These are phyloP conservation scores for Aspergillus sclerotialis DNA, from an alignment of 2,329 filamentous ascomycete genomes.

Conservation along the genomic window DNA sequence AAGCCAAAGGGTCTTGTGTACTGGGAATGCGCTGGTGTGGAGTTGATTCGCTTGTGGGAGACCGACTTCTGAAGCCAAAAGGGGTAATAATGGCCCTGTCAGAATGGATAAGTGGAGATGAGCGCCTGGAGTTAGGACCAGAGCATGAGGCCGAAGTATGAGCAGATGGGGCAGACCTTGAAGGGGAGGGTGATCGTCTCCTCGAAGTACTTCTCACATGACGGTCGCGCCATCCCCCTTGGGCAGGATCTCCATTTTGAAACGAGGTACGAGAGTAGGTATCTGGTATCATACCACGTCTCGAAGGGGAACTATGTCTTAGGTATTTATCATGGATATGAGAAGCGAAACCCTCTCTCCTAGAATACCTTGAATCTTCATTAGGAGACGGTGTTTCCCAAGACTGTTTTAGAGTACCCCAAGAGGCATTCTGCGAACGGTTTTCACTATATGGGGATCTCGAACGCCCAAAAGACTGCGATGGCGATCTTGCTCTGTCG, in stretches of 20 bases:
- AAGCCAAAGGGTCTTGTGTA: conserved; percentile 7
- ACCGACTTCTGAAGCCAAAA: conserved; percentile 23
- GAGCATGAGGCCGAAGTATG: conserved; percentile 50
- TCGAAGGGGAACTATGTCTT: conserved; percentile 40
- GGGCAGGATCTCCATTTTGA: conserved; percentile 49
- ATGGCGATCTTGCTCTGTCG: conserved; percentile 32
- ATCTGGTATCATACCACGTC: conserved; percentile 22
- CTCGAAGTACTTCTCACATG: conserved; percentile 44
- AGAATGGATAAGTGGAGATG: conserved; percentile 53
- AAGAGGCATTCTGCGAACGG: conserved; percentile 22
- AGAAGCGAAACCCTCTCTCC: conserved; percentile 26
- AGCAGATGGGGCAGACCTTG: conserved; percentile 33
- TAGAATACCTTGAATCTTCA: conserved; percentile 24
- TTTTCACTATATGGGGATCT: conserved; percentile 31
- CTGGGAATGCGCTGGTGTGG: conserved; percentile 16
- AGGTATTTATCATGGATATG: conserved; percentile 21
- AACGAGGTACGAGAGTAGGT: conserved; percentile 31
- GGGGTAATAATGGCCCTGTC: conserved; percentile 43
- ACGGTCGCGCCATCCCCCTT: conserved; percentile 43
- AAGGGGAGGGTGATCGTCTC: conserved; percentile 48
- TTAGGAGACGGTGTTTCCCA: conserved; percentile 30
- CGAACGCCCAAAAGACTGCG: conserved; percentile 28
- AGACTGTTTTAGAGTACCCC: conserved; percentile 25
- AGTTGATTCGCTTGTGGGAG: conserved; percentile 16
- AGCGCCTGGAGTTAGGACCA: conserved; percentile 51